Base-by-base conservation (phyloP, 2,329 filamentous ascomycete genomes). In the Colletotrichum lini region DNA sequence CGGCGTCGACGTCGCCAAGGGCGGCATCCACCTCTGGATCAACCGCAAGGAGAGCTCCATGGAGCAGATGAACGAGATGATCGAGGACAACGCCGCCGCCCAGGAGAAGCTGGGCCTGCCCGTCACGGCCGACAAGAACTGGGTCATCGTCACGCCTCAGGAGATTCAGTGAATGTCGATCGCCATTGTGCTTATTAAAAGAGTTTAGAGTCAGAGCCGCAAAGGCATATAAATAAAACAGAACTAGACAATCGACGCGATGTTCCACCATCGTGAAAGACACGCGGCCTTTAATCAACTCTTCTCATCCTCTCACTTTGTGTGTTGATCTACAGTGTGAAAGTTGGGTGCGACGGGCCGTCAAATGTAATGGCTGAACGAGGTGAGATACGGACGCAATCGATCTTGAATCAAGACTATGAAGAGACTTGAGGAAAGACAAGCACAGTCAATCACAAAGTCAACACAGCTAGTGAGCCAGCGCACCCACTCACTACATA, bases 101-200 rank as follows among this genome's bases (percentile, higher is more conserved):
- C 83, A 85, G 75, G 74, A 74, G 61, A 75, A 77, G 65, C 78
- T 82, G 54, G 79, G 80, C 1, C 68, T 81, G 10, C 76, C 78
- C 1, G 82, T 84, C 2, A 85, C 82, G 16, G 83, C 82, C 2
- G 76, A 85, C 67, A 84, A 83, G 79, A 84, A 84, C 75, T 85
- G 83, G 83, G 79, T 85, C 4, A 77, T 81, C 5, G 83, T 85
- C 3, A 79, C 75, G 73, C 82, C 83, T 0, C 73, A 78, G 1
- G 80, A 85, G 1, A 80, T 85, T n/a, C 76, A 78, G 69, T 80
- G 77, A 73, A 62, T 45, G 3, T 16, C 13, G 1, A 12, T 60
- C 12, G 16, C 12, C 10, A 5, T 18, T 30, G 23, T 30, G 45
- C 1, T 30, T 2, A 5, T 26, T 26, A 3, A 26, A 1, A 35